Base-by-base conservation (phyloP, 139 green algal species). In the Trebouxia sp. region DNA sequence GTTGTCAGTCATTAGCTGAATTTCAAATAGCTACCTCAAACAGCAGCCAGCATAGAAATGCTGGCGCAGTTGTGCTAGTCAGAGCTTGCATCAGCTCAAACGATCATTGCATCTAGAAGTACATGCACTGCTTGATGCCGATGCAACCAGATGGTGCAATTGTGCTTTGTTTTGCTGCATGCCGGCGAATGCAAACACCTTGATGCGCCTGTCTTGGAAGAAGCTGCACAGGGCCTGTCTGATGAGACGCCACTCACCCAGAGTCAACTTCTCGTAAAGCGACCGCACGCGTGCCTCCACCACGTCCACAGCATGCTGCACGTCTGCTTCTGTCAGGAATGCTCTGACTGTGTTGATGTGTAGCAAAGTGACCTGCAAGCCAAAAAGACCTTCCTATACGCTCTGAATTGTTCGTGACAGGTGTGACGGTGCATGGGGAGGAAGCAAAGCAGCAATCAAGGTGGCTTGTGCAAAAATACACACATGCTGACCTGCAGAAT, bases 181-280 rank as follows among this genome's bases (percentile, higher is more conserved):
- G n/a, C n/a, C n/a, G n/a, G n/a, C n/a, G n/a, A n/a, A n/a, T n/a
- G n/a, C n/a, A n/a, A n/a, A n/a, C n/a, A 83, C 83, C 87, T 92
- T 93, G 51, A 94, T 83, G 0, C 88, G 78, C 70, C 88, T 89
- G 78, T 86, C 83, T 69, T 90, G 84, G 66, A 94, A 89, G 83
- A 91, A 92, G 24, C 88, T 82, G 47, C 32, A 42, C 32, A 86
- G 86, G 6, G 83, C 88, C 56, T 89, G 83, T 0, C 90, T 80
- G 48, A 94, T n/a, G 39, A 88, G 76, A 56, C 85, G 56, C 83
- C 87, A 85, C 82, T 88, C 72, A 14, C 87, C 88, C 17, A 76
- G n/a, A 28, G 32, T 66, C 65, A 92, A 70, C 37, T 30, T 62
- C 26, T 66, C 76, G 39, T 90, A 90, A 10, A 79, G 53, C 2